Evolutionary conservation across 305 asterid species (phyloP).

Genomic region (Nicotiana rustica): DNA sequence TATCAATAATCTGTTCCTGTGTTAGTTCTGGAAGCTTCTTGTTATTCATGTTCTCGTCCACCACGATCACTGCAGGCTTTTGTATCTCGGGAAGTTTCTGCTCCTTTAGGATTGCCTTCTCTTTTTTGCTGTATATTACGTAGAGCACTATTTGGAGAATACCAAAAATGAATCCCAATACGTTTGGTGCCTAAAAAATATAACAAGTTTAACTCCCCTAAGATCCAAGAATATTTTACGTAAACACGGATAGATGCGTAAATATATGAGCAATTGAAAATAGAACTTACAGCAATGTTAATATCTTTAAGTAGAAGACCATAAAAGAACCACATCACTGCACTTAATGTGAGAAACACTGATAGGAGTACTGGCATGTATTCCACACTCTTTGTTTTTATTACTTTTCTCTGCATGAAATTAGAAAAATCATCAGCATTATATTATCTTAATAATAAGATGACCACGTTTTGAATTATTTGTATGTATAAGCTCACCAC

Average conservation of each 20-base stretch:
- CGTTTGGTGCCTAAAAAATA: constrained; percentile 60
- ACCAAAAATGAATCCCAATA: constrained; percentile 71
- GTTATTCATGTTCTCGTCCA: background rate
- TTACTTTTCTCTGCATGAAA: constrained; percentile 64
- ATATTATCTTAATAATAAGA: no score
- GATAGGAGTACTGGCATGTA: constrained; percentile 42
- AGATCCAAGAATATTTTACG: background rate
- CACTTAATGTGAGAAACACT: no score
- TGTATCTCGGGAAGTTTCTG: constrained; percentile 32
- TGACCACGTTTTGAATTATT: no score
- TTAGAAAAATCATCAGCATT: background rate
- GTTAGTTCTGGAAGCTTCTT: background rate
- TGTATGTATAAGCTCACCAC: constrained; percentile 53
- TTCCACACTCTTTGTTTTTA: constrained; percentile 73
- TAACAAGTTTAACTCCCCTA: background rate
- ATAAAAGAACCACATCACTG: no score
- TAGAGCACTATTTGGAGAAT: constrained; percentile 67
- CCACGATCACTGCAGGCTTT: background rate
- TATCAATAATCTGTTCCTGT: constrained; percentile 23
- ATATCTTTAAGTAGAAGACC: constrained; percentile 50
- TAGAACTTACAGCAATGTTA: constrained; percentile 69
- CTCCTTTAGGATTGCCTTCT: constrained; percentile 38
- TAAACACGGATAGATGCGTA: background rate
- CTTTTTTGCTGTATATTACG: constrained; percentile 43
- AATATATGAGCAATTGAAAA: background rate